These are phyloP conservation scores for Abrus pulchellus DNA, from an alignment of 306 rosid species.

Conservation along the genomic window DNA sequence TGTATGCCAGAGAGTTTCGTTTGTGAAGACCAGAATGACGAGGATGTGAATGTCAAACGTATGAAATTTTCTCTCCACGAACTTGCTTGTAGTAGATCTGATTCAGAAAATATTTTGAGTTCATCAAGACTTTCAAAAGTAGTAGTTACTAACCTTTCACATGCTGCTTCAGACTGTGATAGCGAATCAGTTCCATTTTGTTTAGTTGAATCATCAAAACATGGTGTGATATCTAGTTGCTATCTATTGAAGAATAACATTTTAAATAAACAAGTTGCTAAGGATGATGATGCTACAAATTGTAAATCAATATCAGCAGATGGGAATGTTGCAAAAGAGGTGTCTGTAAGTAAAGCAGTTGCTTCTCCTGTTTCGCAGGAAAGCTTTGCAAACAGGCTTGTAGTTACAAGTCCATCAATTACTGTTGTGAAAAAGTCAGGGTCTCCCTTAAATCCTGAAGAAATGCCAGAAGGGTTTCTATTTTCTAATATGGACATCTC, in stretches of 20 bases:
- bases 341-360: slow-evolving; percentile 56
- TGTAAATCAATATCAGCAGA: slow-evolving; percentile 51
- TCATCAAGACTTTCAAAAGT: slow-evolving; percentile 54
- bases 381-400: slow-evolving; percentile 80
- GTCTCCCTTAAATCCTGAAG: slow-evolving; percentile 66
- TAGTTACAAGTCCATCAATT: slow-evolving; percentile 61
- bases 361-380: slow-evolving; percentile 94
- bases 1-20: slow-evolving; percentile 54
- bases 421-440: slow-evolving; percentile 58
- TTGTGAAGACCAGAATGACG: slow-evolving; percentile 53
- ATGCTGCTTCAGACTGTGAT: slow-evolving; percentile 53
- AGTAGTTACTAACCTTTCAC: slow-evolving; percentile 50
- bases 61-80: slow-evolving; percentile 69
- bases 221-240: slow-evolving; percentile 80
- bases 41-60: slow-evolving; percentile 66
- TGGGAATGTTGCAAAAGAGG: slow-evolving; percentile 63
- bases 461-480: slow-evolving; percentile 52
- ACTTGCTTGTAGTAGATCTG: slow-evolving; percentile 56
- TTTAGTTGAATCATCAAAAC: slow-evolving; percentile 82
- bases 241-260: slow-evolving; percentile 66
- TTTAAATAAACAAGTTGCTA: slow-evolving; percentile 48
- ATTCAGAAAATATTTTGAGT: slow-evolving; percentile 54
- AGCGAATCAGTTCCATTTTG: slow-evolving; percentile 63
- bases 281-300: slow-evolving; percentile 56
- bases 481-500: slow-evolving; percentile 54